phyloP scores from a whole-genome alignment of 2,329 filamentous ascomycete species.

The Pestalotiopsis sp. region DNA sequence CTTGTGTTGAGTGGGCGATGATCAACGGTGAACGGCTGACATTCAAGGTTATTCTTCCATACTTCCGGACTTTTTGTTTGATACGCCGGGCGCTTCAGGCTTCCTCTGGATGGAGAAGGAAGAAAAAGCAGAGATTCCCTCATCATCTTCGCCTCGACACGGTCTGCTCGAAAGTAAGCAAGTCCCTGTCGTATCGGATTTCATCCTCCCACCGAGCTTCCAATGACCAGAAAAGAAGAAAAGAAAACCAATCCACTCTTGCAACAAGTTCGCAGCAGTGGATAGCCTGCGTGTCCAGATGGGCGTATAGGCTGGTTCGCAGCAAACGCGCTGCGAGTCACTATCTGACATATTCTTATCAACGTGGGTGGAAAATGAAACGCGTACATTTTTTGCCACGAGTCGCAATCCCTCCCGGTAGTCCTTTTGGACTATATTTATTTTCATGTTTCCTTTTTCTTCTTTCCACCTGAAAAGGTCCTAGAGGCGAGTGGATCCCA shows the following conservation, averaged over 20 bases:
- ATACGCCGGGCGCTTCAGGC: background rate
- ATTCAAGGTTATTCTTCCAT: background rate
- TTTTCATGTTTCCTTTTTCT: background rate
- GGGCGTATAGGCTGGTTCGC: background rate
- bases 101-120: background rate
- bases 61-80: background rate
- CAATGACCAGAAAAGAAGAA: no score
- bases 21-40: background rate
- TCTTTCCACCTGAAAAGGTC: background rate
- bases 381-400: background rate
- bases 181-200: no score
- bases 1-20: background rate
- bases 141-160: no score
- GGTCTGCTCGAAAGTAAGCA: no score
- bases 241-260: no score
- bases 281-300: no score
- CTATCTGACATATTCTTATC: background rate
- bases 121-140: background rate
- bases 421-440: background rate
- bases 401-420: background rate
- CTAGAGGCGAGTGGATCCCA: background rate
- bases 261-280: no score
- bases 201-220: no score
- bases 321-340: background rate
- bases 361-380: background rate